phyloP scores from a whole-genome alignment of 495 filamentous ascomycete species.

The Chaetomidium leptoderma region DNA sequence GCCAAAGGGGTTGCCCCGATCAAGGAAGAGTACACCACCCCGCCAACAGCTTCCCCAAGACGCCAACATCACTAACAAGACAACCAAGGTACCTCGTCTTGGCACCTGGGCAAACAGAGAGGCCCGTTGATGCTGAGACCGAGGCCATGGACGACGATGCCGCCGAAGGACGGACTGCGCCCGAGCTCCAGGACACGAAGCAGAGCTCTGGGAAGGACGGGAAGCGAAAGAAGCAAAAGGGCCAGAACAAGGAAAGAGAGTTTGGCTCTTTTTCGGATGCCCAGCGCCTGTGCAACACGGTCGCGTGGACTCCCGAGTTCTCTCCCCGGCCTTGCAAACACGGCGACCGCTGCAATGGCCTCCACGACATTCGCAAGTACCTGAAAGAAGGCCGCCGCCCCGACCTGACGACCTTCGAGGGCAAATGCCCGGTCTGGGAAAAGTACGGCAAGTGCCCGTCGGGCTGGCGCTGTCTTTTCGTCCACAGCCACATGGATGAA shows the following conservation, averaged over 20 bases:
- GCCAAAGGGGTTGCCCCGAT: conserved; percentile 71
- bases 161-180: conserved; percentile 55
- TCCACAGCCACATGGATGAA: conserved; percentile 74
- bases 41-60: background rate
- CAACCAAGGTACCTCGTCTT: conserved; percentile 55
- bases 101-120: conserved; percentile 22
- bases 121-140: conserved; percentile 16
- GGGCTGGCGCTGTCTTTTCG: conserved; percentile 92
- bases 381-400: conserved; percentile 74
- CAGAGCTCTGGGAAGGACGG: conserved; percentile 30
- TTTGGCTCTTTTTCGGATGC: conserved; percentile 79
- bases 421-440: conserved; percentile 77
- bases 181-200: conserved; percentile 40
- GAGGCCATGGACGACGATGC: conserved; percentile 59
- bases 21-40: conserved; percentile 63
- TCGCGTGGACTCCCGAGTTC: conserved; percentile 65
- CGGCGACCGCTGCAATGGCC: conserved; percentile 69
- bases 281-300: conserved; percentile 69
- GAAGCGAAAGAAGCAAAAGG: conserved; percentile 57
- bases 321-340: conserved; percentile 67
- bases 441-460: conserved; percentile 66
- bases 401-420: conserved; percentile 68
- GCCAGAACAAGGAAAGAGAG: conserved; percentile 82
- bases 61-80: conserved; percentile 18
- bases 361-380: conserved; percentile 81